These are phyloP conservation scores for Fusarium secorum DNA, from an alignment of 2,329 filamentous ascomycete species.

Conservation along the genomic window DNA sequence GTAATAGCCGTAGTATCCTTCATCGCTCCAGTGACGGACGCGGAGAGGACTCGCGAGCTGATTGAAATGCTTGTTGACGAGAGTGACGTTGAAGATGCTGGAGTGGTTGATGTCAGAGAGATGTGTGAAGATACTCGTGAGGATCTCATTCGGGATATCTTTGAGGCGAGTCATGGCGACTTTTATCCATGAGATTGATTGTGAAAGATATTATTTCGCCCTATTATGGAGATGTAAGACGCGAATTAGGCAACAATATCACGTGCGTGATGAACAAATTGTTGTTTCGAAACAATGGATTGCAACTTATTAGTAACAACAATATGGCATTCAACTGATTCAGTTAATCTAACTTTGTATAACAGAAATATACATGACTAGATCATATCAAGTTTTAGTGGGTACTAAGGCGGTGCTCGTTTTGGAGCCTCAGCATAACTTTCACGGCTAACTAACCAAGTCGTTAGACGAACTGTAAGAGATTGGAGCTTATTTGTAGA, in stretches of 20 bases:
- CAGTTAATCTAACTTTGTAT: too few relatives aligned
- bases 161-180: neutral
- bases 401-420: neutral
- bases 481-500: rapidly evolving
- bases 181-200: neutral
- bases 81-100: neutral
- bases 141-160: neutral
- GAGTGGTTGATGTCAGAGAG: neutral
- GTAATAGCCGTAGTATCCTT: neutral
- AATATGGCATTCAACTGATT: rapidly evolving
- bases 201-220: neutral
- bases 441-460: too few relatives aligned
- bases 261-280: neutral
- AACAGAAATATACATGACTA: neutral
- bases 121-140: neutral
- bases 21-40: neutral
- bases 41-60: neutral
- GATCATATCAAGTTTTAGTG: too few relatives aligned
- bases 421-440: neutral
- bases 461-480: rapidly evolving
- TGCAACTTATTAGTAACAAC: rapidly evolving
- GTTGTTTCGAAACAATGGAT: rapidly evolving
- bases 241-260: neutral
- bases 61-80: neutral
- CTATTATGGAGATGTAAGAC: neutral